Evolutionary conservation across 78 protist genomes (phyloP), one percentile per base, ranked within the genome.

Genomic region (Tieghemostelium lacteum): DNA sequence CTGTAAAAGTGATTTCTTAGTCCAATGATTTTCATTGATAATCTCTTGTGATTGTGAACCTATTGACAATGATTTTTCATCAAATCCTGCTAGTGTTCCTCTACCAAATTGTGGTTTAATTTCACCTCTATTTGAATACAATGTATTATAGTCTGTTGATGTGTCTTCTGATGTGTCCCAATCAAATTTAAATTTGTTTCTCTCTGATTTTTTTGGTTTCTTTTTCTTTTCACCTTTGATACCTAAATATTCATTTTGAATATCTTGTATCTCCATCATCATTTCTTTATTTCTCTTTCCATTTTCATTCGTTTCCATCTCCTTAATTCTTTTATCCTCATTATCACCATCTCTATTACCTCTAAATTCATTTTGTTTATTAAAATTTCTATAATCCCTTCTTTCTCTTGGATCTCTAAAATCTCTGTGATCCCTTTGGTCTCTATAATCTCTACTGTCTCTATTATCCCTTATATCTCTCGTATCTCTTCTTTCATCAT

Each of bases 161-260:
- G 98, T 96, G 58, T 96, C 97, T 14, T 96, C 98, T 6, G 58
- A 28, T 29, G 61, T 61, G n/a, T 95, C 97, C 98, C 98, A 96
- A 19, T 96, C 98, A 34, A 96, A 91, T 40, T 78, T 26, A 31
- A 91, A 77, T 52, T 73, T 66, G 36, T 60, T 66, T 70, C 77
- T 91, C 40, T 91, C 94, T 63, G 78, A 55, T 26, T 73, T 77
- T 7, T 69, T 71, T 57, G 67, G 80, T 52, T 88, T 88, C 87
- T 78, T 88, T 3, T 50, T 77, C 17, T 52, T 33, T 29, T 74
- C 78, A 40, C 70, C 64, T 29, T 75, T 65, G 31, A 58, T 34
- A n/a, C 87, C 76, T 37, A 50, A 16, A 55, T 75, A 69, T 14
- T 88, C 91, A 26, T 52, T 52, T 55, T 88, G 40, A 29, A 69